phyloP scores from a whole-genome alignment of 192 early-diverging fungal species.

The Coemansia asiatica region DNA sequence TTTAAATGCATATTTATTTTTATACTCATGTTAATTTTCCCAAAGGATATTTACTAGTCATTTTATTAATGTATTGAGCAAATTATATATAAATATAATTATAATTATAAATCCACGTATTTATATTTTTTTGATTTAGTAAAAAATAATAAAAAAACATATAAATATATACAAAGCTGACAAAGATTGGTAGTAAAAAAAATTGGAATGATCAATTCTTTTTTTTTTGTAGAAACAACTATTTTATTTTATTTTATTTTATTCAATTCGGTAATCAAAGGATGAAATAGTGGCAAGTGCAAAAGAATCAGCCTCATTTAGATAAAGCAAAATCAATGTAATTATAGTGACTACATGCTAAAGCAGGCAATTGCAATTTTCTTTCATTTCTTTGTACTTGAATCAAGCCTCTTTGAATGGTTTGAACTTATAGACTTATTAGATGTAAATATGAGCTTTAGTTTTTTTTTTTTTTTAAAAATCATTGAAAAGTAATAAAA shows the following conservation, averaged over 20 bases:
- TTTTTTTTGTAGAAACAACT: not conserved
- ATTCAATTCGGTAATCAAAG: not conserved
- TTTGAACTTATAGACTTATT: not conserved
- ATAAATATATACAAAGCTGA: not conserved
- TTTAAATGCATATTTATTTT: no score
- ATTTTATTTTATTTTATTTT: not conserved
- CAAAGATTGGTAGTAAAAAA: not conserved
- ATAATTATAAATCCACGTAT: no score
- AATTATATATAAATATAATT: not conserved
- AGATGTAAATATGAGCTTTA: no score
- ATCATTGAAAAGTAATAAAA: not conserved
- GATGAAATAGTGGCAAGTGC: not conserved
- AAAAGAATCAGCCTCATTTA: not conserved
- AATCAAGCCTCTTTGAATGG: not conserved
- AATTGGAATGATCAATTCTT: not conserved
- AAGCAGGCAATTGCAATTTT: not conserved
- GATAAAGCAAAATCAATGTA: not conserved
- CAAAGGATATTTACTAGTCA: not conserved
- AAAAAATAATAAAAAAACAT: not conserved
- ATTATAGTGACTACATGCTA: not conserved
- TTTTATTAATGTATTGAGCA: no score
- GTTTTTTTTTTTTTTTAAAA: no score
- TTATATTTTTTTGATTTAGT: not conserved
- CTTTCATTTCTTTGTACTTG: no score
- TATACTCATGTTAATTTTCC: not conserved